These are phyloP conservation scores for Abelmoschus esculentus DNA, from an alignment of 345 rosid species.

Conservation along the genomic window DNA sequence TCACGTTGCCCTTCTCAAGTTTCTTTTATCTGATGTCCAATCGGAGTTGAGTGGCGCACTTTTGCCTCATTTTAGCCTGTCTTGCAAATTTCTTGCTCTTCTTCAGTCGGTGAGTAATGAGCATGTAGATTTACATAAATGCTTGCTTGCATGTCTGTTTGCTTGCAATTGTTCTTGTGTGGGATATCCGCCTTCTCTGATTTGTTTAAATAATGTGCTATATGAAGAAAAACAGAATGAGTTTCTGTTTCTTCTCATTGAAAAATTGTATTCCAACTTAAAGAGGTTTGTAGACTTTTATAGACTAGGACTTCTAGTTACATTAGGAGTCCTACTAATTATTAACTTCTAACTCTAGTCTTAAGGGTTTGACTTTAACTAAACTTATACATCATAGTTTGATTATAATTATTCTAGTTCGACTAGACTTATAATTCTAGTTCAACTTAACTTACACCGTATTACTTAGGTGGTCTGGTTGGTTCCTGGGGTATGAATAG, in stretches of 20 bases:
- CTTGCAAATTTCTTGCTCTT: conserved; percentile 91
- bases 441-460: too few species aligned
- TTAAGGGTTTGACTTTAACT: too few species aligned
- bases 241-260: too few species aligned
- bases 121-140: not conserved
- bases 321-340: too few species aligned
- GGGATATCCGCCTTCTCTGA: not conserved
- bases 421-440: too few species aligned
- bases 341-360: too few species aligned
- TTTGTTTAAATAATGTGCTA: not conserved
- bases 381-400: too few species aligned
- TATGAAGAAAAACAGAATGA: too few species aligned
- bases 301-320: too few species aligned
- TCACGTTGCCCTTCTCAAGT: conserved; percentile 76
- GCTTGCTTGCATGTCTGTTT: not conserved
- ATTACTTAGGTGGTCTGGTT: not conserved
- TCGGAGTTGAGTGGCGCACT: conserved; percentile 47
- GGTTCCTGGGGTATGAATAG: not conserved
- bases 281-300: too few species aligned
- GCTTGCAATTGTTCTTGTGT: not conserved
- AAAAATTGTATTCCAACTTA: too few species aligned
- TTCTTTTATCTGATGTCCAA: conserved; percentile 69
- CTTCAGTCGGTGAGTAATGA: conserved; percentile 73
- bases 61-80: conserved; percentile 45
- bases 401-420: too few species aligned